Evolutionary conservation across 1,284 basidiomycete species (phyloP).

Genomic region (Microbotryum violaceum): DNA sequence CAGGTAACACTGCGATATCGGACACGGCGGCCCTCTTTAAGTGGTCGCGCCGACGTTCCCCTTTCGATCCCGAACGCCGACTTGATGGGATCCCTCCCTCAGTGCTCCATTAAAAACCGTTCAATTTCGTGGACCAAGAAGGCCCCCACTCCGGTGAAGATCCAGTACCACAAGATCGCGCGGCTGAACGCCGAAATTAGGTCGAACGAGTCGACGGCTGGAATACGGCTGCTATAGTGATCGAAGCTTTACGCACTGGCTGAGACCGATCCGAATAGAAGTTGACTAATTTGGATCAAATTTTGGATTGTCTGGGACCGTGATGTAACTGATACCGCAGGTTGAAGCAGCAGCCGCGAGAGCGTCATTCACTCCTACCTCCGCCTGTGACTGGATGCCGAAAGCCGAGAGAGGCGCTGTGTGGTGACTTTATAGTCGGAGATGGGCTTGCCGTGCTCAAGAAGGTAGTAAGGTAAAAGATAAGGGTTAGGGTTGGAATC

Average conservation of each 20-base stretch:
- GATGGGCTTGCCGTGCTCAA: too few relatives aligned
- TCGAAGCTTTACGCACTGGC: neutral
- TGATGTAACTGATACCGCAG: slow-evolving; percentile 19
- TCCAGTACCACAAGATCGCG: slow-evolving; percentile 29
- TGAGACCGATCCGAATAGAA: slow-evolving; percentile 9
- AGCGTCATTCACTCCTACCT: neutral
- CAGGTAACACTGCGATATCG: too few relatives aligned
- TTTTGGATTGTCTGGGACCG: slow-evolving; percentile 25
- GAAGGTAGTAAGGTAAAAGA: too few relatives aligned
- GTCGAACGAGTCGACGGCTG: slow-evolving; percentile 33
- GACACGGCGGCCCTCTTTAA: too few relatives aligned
- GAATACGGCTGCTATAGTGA: slow-evolving; percentile 12
- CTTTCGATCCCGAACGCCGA: slow-evolving; percentile 12
- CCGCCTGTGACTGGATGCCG: too few relatives aligned
- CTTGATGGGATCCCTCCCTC: slow-evolving; percentile 30
- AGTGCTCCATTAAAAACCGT: slow-evolving; percentile 15
- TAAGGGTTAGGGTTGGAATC: too few relatives aligned
- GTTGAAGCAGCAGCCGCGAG: slow-evolving; percentile 7
- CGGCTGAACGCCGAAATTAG: slow-evolving; percentile 34
- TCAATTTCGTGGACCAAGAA: slow-evolving; percentile 32
- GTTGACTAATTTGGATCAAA: slow-evolving; percentile 25
- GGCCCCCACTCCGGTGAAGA: slow-evolving; percentile 22
- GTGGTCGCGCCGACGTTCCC: too few relatives aligned
- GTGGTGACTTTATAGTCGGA: too few relatives aligned
- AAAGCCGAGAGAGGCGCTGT: too few relatives aligned